Percentiles rank a stretch among this genome's conserved stretches.
Conservation (phyloP, 2,329 filamentous ascomycete genomes). For the Fusarium napiforme region DNA sequence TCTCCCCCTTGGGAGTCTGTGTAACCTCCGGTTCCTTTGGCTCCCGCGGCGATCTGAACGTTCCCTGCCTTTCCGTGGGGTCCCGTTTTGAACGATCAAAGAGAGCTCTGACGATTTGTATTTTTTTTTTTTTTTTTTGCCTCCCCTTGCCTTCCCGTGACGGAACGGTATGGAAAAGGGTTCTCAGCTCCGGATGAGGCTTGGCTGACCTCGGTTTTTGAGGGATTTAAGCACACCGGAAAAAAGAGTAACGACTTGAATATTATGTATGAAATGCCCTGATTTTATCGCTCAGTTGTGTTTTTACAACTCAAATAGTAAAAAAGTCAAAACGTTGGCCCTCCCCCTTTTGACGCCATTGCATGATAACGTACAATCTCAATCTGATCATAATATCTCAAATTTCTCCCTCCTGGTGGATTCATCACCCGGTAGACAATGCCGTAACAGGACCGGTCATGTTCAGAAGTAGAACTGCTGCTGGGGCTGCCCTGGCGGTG, state of each 20-base stretch:
- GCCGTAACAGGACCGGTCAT: not conserved
- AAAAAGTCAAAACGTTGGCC: conserved; percentile 4
- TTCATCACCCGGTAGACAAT: not conserved
- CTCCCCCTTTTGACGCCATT: conserved; percentile 15
- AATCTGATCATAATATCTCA: not conserved
- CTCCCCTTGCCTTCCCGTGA: not conserved
- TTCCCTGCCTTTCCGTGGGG: conserved; percentile 21
- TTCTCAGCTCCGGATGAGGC: not conserved
- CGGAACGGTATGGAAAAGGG: not conserved
- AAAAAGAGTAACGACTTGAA: conserved; percentile 19
- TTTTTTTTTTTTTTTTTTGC: not conserved
- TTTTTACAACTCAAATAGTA: conserved; percentile 6
- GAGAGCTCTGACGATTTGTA: conserved; percentile 56
- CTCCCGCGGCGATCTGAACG: conserved; percentile 54
- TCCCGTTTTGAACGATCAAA: conserved; percentile 64
- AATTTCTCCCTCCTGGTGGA: not conserved
- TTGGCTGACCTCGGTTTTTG: not conserved
- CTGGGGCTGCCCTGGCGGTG: conserved; percentile 67
- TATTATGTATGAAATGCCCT: conserved; percentile 31
- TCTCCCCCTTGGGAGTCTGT: conserved; percentile 7
- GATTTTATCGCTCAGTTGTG: conserved; percentile 7
- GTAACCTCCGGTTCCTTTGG: conserved; percentile 25
- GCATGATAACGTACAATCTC: conserved; percentile 17
- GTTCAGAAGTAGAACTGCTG: conserved; percentile 68
- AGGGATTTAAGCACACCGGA: not conserved